A percentile compares a stretch with the other conserved stretches of the same genome.
phyloP scores from a whole-genome alignment of 768 basidiomycete species.

The Tephrocybe sp. region DNA sequence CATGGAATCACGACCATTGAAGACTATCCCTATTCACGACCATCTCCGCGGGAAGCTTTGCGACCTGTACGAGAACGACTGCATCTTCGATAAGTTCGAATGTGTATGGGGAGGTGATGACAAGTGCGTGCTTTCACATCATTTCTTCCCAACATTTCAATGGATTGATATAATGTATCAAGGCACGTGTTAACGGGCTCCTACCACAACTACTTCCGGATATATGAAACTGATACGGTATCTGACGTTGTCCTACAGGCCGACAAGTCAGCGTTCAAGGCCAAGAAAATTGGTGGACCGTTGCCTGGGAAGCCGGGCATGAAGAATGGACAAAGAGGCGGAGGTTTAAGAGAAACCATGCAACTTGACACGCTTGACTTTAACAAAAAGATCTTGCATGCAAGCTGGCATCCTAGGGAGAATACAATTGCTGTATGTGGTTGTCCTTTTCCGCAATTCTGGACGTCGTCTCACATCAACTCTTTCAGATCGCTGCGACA shows the following conservation, averaged over 20 bases:
- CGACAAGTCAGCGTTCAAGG: slow-evolving; percentile 99
- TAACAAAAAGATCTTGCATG: slow-evolving; percentile 96
- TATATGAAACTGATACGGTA: slow-evolving; percentile 89
- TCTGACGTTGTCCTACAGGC: slow-evolving; percentile 95
- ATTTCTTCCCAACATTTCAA: slow-evolving; percentile 6
- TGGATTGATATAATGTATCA: slow-evolving; percentile 16
- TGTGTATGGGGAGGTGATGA: slow-evolving; percentile 98
- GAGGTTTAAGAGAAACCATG: slow-evolving; percentile 81
- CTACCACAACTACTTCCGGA: slow-evolving; percentile 99
- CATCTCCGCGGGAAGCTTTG: slow-evolving; percentile 97
- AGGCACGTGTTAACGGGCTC: slow-evolving; percentile 99
- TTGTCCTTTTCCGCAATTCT: not conserved
- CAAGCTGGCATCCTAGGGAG: slow-evolving; percentile 97
- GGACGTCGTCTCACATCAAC: not conserved
- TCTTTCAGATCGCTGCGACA: slow-evolving; percentile 85
- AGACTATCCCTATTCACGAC: slow-evolving; percentile 98
- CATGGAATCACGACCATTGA: slow-evolving; percentile 95
- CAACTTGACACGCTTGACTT: slow-evolving; percentile 86
- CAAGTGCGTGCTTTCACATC: slow-evolving; percentile 59
- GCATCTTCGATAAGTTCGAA: slow-evolving; percentile 99
- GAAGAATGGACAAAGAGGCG: slow-evolving; percentile 77
- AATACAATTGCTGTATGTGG: slow-evolving; percentile 92
- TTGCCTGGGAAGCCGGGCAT: slow-evolving; percentile 66
- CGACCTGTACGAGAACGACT: slow-evolving; percentile 99
- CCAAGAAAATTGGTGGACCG: slow-evolving; percentile 95